Percentiles rank a stretch among this genome's conserved stretches.
Conservation (phyloP, 2,329 filamentous ascomycete genomes). For the Beauveria caledonica region DNA sequence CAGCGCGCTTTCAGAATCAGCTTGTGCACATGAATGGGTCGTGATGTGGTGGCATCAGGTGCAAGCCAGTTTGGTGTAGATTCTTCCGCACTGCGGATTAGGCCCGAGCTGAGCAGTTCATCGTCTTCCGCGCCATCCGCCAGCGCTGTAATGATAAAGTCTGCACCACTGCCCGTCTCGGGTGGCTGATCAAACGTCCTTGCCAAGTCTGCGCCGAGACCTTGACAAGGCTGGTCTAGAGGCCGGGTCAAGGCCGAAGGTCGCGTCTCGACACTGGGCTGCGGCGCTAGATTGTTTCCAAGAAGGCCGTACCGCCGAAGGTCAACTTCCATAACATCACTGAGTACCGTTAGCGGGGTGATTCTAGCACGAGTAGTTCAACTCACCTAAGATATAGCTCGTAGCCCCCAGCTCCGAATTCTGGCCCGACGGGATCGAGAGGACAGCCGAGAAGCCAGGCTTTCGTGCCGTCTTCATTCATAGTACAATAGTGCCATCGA, state of each 20-base stretch:
- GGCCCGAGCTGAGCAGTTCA: constrained; percentile 46
- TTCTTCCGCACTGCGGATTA: constrained; percentile 37
- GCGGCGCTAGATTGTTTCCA: constrained; percentile 62
- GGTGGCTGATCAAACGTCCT: constrained; percentile 80
- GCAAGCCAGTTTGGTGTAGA: constrained; percentile 49
- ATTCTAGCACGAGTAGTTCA: background rate
- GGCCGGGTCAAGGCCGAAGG: constrained; percentile 40
- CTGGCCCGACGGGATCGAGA: constrained; percentile 58
- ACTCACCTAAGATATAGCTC: constrained; percentile 73
- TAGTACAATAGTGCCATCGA: constrained; percentile 96
- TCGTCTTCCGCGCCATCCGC: constrained; percentile 68
- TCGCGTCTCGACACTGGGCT: constrained; percentile 42
- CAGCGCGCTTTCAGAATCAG: constrained; percentile 91
- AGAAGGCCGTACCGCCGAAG: constrained; percentile 84
- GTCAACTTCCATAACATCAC: constrained; percentile 90
- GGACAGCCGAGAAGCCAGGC: constrained; percentile 95
- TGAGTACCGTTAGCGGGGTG: constrained; percentile 19
- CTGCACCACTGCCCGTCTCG: constrained; percentile 75
- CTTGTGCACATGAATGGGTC: constrained; percentile 87
- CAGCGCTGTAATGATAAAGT: constrained; percentile 85
- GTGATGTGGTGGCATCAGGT: constrained; percentile 58
- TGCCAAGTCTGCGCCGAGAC: constrained; percentile 77
- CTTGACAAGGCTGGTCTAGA: constrained; percentile 49
- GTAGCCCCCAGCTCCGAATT: constrained; percentile 59
- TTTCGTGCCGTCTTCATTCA: constrained; percentile 91